phyloP scores from a whole-genome alignment of 1,139 yeast species.

The Suhomyces bribrorum region DNA sequence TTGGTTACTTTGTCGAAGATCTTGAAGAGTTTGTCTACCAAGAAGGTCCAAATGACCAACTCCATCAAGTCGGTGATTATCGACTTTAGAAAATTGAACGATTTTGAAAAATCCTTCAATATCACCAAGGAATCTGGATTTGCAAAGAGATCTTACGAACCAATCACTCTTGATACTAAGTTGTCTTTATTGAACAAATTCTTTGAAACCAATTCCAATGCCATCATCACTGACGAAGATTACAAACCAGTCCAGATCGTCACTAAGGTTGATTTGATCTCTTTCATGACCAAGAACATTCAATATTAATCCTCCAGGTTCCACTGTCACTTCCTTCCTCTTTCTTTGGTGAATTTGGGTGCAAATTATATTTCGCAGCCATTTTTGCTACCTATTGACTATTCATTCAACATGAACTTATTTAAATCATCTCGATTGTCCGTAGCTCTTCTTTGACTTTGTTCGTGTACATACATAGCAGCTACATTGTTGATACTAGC shows the following conservation, averaged over 20 bases:
- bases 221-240: slow-evolving; percentile 73
- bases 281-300: slow-evolving; percentile 53
- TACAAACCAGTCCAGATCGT: slow-evolving; percentile 81
- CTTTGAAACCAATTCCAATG: slow-evolving; percentile 85
- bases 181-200: slow-evolving; percentile 71
- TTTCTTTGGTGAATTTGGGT: too few species aligned
- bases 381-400: too few species aligned
- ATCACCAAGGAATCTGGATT: slow-evolving; percentile 62
- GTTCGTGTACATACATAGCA: not conserved
- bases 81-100: slow-evolving; percentile 73
- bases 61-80: slow-evolving; percentile 65
- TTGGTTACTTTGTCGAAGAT: slow-evolving; percentile 76
- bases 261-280: slow-evolving; percentile 81
- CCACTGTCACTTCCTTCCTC: too few species aligned
- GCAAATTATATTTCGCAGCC: too few species aligned
- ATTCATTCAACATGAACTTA: too few species aligned
- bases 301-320: slow-evolving; percentile 15
- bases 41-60: slow-evolving; percentile 59
- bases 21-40: slow-evolving; percentile 66
- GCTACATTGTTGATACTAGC: not conserved
- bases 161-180: slow-evolving; percentile 69
- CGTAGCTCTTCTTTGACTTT: not conserved
- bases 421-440: too few species aligned
- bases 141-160: slow-evolving; percentile 65
- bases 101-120: slow-evolving; percentile 65